Evolutionary conservation across 2,329 filamentous ascomycete species (phyloP).

Genomic region (Orbilia brochopaga): DNA sequence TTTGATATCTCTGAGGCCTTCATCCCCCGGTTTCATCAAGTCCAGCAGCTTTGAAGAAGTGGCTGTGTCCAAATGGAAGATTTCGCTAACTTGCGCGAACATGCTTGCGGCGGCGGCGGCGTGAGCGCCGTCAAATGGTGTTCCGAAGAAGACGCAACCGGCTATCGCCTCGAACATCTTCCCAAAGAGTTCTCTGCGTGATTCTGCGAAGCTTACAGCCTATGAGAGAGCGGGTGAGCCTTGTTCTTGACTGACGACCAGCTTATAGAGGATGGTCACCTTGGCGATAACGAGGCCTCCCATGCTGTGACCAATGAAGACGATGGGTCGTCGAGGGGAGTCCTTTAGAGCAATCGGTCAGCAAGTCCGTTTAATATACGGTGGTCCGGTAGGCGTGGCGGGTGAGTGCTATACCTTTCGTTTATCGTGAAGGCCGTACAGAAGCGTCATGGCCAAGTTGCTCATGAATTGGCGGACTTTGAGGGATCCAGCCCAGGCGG

Average conservation of each 20-base stretch:
- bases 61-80: conserved; percentile 54
- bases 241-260: neutral
- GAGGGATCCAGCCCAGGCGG: conserved; percentile 59
- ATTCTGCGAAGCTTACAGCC: conserved; percentile 55
- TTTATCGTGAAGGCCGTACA: conserved; percentile 57
- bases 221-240: neutral
- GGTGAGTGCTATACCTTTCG: conserved; percentile 55
- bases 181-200: conserved; percentile 57
- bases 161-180: conserved; percentile 60
- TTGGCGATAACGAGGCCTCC: conserved; percentile 61
- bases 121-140: conserved; percentile 59
- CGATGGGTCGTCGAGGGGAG: conserved; percentile 57
- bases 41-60: conserved; percentile 58
- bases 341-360: conserved; percentile 48
- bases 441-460: conserved; percentile 58
- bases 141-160: conserved; percentile 59
- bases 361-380: neutral
- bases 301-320: conserved; percentile 61
- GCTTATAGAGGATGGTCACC: conserved; percentile 44
- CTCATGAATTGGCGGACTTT: conserved; percentile 60
- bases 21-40: conserved; percentile 59
- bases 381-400: no score
- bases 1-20: conserved; percentile 58
- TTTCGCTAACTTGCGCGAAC: conserved; percentile 57
- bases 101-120: conserved; percentile 58